These are phyloP conservation scores for Metarhizium album DNA, from an alignment of 2,329 filamentous ascomycete species.

Conservation along the genomic window DNA sequence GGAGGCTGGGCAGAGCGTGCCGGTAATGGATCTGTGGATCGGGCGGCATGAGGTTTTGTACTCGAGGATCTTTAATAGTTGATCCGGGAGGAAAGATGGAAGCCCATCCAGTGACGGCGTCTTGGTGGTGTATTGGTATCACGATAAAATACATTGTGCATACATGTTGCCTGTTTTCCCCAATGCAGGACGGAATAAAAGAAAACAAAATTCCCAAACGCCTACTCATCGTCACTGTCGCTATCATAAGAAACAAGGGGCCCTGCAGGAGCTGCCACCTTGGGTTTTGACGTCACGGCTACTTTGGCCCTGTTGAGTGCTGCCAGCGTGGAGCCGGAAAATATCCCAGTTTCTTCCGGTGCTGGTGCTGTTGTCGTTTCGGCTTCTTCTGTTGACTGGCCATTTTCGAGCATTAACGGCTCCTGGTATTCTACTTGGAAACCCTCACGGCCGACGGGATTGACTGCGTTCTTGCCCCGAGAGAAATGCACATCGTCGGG, in stretches of 20 bases:
- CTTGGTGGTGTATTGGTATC: conserved; percentile 16
- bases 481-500: conserved; percentile 92
- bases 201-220: not conserved
- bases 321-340: conserved; percentile 72
- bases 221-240: conserved; percentile 61
- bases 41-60: conserved; percentile 75
- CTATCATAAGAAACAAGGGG: conserved; percentile 84
- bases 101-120: not conserved
- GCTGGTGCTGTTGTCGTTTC: conserved; percentile 16
- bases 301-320: conserved; percentile 55
- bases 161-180: not conserved
- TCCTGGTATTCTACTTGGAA: conserved; percentile 55
- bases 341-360: conserved; percentile 50
- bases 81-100: conserved; percentile 10
- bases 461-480: conserved; percentile 58
- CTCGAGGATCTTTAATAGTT: conserved; percentile 81
- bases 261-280: conserved; percentile 44
- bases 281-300: conserved; percentile 42
- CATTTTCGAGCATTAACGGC: conserved; percentile 45
- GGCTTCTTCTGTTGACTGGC: conserved; percentile 33
- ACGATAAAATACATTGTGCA: conserved; percentile 14
- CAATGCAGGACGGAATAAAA: not conserved
- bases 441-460: conserved; percentile 45
- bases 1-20: conserved; percentile 63
- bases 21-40: conserved; percentile 73